Percentiles rank a stretch among this genome's conserved stretches.
Evolutionary conservation across 2,329 filamentous ascomycete species (phyloP).

Genomic region (Xylaria arbuscula): DNA sequence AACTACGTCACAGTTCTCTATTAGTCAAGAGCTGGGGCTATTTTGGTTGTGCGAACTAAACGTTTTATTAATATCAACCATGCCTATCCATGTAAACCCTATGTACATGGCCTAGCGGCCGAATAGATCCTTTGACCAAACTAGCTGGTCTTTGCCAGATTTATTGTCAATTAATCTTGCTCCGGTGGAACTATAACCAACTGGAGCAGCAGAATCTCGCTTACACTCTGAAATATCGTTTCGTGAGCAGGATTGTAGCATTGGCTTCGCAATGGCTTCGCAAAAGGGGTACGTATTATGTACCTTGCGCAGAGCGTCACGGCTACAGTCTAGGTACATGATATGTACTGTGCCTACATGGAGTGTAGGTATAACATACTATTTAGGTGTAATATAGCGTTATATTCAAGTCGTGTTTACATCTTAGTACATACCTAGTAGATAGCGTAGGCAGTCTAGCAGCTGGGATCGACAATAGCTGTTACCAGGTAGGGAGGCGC

Average conservation of each 20-base stretch:
- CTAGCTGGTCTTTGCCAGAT: not conserved
- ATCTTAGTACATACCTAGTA: not conserved
- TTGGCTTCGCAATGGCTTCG: not conserved
- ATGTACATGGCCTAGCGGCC: not conserved
- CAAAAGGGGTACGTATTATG: not conserved
- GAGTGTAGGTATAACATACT: too few relatives aligned
- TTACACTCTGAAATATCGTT: not conserved
- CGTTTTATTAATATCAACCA: conserved; percentile 1
- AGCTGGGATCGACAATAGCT: conserved; percentile 25
- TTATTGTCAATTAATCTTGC: conserved; percentile 2
- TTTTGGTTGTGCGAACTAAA: conserved; percentile 14
- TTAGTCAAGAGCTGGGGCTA: conserved; percentile 30
- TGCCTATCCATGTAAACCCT: not conserved
- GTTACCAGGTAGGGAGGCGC: conserved; percentile 12
- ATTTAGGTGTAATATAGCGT: too few relatives aligned
- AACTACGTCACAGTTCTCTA: conserved; percentile 37
- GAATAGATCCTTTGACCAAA: not conserved
- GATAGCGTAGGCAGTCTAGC: not conserved
- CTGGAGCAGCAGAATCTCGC: not conserved
- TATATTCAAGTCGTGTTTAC: not conserved
- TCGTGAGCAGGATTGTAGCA: not conserved
- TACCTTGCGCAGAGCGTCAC: not conserved
- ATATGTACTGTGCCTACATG: too few relatives aligned
- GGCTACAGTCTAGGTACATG: too few relatives aligned
- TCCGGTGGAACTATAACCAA: not conserved